These are phyloP conservation scores for Byssochlamys sp. DNA, from an alignment of 2,329 filamentous ascomycete species.

Conservation along the genomic window DNA sequence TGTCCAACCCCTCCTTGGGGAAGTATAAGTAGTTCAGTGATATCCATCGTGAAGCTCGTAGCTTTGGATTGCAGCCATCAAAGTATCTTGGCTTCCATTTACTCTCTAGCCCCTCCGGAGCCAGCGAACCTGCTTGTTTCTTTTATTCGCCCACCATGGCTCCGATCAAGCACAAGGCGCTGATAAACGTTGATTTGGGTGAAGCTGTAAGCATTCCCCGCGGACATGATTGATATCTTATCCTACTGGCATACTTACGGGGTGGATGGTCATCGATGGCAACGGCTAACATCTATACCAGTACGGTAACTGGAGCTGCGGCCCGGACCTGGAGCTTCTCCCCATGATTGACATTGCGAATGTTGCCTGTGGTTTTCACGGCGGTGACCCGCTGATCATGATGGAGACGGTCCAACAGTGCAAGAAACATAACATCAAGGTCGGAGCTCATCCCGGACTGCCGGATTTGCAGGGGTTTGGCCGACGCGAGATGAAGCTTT, in stretches of 20 bases:
- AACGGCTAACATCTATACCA: conserved; percentile 2
- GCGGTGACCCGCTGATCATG: conserved; percentile 57
- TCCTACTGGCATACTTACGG: background rate
- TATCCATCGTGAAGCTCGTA: background rate
- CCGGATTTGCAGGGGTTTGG: conserved; percentile 59
- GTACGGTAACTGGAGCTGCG: conserved; percentile 39
- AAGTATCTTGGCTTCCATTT: background rate
- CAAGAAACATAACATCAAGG: conserved; percentile 47
- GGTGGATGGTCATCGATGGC: background rate
- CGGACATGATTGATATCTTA: background rate
- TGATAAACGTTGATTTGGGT: conserved; percentile 41
- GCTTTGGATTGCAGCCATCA: background rate
- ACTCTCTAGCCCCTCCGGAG: background rate
- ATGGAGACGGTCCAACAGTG: conserved; percentile 48
- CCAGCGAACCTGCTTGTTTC: background rate
- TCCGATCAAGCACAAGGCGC: conserved; percentile 43
- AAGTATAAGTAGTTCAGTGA: background rate
- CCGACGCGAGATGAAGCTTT: conserved; percentile 51
- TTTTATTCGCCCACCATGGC: conserved; percentile 25
- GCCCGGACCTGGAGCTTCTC: conserved; percentile 53
- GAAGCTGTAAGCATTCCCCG: conserved; percentile 25
- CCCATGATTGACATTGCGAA: conserved; percentile 54
- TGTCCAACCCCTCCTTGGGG: background rate
- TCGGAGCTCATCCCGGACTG: conserved; percentile 56
- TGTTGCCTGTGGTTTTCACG: conserved; percentile 52